Conservation (phyloP, 352 stramenopile genomes). For the Thalassiosira mediterranea region DNA sequence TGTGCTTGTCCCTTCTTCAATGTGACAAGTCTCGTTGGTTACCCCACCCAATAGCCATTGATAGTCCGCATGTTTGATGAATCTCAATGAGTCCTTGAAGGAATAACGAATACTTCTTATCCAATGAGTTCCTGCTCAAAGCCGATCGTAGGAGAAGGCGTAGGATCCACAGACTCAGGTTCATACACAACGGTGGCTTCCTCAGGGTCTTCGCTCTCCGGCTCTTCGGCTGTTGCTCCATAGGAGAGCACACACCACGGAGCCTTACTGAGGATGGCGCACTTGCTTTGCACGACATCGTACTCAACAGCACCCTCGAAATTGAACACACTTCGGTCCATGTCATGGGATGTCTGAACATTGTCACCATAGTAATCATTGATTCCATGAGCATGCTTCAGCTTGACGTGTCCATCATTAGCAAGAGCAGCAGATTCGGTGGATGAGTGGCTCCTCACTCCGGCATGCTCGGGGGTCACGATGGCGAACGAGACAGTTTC, state of each 20-base stretch:
- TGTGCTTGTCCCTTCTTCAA: too few species aligned
- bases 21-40: too few species aligned
- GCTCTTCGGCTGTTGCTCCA: background rate
- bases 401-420: background rate
- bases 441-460: background rate
- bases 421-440: background rate
- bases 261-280: background rate
- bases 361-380: conserved; percentile 22
- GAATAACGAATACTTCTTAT: too few species aligned
- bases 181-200: background rate
- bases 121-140: too few species aligned
- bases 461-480: background rate
- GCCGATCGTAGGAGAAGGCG: too few species aligned
- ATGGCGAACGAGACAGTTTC: conserved; percentile 4
- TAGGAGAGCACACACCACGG: background rate
- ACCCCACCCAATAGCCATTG: too few species aligned
- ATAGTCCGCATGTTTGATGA: too few species aligned
- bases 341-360: conserved; percentile 10
- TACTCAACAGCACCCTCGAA: conserved; percentile 24
- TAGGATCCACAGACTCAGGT: too few species aligned
- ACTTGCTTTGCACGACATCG: conserved; percentile 13
- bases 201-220: background rate
- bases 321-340: background rate
- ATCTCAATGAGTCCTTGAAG: too few species aligned
- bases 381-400: background rate